These are phyloP conservation scores for Urtica urens DNA, from an alignment of 306 rosid species.

Conservation along the genomic window DNA sequence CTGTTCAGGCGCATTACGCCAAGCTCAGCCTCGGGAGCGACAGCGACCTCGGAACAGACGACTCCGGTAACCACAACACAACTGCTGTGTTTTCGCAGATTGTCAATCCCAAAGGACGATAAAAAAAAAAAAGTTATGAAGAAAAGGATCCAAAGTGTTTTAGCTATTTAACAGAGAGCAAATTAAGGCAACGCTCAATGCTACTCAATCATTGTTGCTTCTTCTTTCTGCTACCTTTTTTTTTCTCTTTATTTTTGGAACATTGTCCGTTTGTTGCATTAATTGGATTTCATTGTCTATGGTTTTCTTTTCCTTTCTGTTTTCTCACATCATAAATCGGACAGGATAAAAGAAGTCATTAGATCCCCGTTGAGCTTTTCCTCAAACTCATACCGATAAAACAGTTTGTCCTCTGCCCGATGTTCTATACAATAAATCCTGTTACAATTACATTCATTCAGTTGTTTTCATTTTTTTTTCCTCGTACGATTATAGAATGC, in stretches of 20 bases:
- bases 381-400: conserved; percentile 5
- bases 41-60: conserved; percentile 15
- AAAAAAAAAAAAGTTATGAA: background rate
- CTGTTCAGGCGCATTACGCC: conserved; percentile 23
- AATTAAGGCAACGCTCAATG: background rate
- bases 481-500: no score
- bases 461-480: no score
- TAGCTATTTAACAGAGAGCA: conserved; percentile 1
- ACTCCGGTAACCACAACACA: conserved; percentile 1
- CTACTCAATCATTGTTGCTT: background rate
- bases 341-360: conserved; percentile 11
- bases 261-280: no score
- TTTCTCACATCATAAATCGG: conserved; percentile 6
- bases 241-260: background rate
- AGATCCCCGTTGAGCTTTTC: conserved; percentile 8
- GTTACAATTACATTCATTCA: no score
- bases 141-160: background rate
- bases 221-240: conserved; percentile 4
- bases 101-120: conserved; percentile 35
- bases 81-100: conserved; percentile 36
- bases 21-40: conserved; percentile 39
- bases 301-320: background rate
- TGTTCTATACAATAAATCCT: conserved; percentile 11
- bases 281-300: background rate
- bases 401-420: conserved; percentile 17